Conservation (phyloP, 768 basidiomycete species). For the Panaeolus papilionaceus region DNA sequence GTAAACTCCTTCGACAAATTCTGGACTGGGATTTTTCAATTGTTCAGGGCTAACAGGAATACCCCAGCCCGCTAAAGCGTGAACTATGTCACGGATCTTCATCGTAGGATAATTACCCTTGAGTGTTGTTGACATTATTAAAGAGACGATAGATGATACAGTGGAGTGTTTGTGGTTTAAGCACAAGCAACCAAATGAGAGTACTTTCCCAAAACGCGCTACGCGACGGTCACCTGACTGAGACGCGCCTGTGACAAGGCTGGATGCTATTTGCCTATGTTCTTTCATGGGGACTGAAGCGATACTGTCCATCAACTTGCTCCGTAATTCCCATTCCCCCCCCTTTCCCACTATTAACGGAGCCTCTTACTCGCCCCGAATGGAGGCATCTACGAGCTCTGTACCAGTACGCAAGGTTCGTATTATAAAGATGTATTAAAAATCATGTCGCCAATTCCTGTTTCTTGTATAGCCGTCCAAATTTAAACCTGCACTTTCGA, state of each 20-base stretch:
- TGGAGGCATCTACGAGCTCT: neutral
- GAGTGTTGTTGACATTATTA: neutral
- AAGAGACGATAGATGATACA: neutral
- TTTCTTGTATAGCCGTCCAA: constrained; percentile 22
- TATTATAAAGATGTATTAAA: neutral
- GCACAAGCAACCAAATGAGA: constrained; percentile 1
- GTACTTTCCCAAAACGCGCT: neutral
- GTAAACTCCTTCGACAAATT: constrained; percentile 77
- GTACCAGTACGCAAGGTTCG: constrained; percentile 15
- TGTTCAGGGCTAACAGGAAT: constrained; percentile 71
- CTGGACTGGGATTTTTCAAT: constrained; percentile 67
- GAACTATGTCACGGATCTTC: constrained; percentile 66
- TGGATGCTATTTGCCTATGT: neutral
- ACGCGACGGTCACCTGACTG: constrained; percentile 31
- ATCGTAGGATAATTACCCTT: constrained; percentile 71
- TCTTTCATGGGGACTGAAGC: neutral
- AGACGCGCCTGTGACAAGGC: constrained; percentile 31
- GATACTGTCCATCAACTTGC: neutral
- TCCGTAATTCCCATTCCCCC: neutral
- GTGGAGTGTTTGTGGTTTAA: neutral
- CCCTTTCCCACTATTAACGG: neutral
- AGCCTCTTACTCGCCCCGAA: neutral
- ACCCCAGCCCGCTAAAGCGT: constrained; percentile 71
- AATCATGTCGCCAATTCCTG: neutral
- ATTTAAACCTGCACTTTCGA: constrained; percentile 25